phyloP scores from a whole-genome alignment of 371 early-diverging fungal genomes.

The Cokeromyces recurvatus region DNA sequence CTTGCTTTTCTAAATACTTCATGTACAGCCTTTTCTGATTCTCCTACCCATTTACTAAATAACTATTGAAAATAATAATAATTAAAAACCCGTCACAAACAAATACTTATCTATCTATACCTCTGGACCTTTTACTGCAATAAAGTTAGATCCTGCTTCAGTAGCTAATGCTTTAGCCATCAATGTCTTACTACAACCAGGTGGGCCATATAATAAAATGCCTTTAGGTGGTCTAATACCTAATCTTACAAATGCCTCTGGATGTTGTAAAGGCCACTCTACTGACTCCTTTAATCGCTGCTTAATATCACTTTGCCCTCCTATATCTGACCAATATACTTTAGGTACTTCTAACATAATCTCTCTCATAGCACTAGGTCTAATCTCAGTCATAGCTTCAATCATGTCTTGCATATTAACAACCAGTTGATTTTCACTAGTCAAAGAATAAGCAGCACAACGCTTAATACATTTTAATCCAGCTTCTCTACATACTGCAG shows the following conservation, averaged over 20 bases:
- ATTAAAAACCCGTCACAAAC: background rate
- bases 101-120: slow-evolving; percentile 21
- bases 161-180: slow-evolving; percentile 98
- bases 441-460: slow-evolving; percentile 16
- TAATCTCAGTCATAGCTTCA: slow-evolving; percentile 55
- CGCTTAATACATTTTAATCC: slow-evolving; percentile 79
- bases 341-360: slow-evolving; percentile 91
- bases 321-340: slow-evolving; percentile 96
- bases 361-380: slow-evolving; percentile 98
- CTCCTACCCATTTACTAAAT: slow-evolving; percentile 98
- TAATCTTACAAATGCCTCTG: slow-evolving; percentile 81
- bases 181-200: slow-evolving; percentile 97
- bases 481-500: slow-evolving; percentile 84
- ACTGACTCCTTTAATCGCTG: slow-evolving; percentile 95
- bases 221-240: slow-evolving; percentile 96
- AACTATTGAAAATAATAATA: slow-evolving; percentile 41
- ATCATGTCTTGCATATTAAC: slow-evolving; percentile 45
- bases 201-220: slow-evolving; percentile 95
- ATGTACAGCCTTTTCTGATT: slow-evolving; percentile 96
- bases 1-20: slow-evolving; percentile 93
- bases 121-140: slow-evolving; percentile 98
- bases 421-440: background rate
- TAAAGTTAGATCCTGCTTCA: slow-evolving; percentile 94
- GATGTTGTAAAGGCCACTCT: slow-evolving; percentile 97
- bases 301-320: slow-evolving; percentile 94